Evolutionary conservation across 805 yeast genomes (phyloP), one percentile per base, ranked within the genome.

Genomic region (Barnettozyma sucrosica): DNA sequence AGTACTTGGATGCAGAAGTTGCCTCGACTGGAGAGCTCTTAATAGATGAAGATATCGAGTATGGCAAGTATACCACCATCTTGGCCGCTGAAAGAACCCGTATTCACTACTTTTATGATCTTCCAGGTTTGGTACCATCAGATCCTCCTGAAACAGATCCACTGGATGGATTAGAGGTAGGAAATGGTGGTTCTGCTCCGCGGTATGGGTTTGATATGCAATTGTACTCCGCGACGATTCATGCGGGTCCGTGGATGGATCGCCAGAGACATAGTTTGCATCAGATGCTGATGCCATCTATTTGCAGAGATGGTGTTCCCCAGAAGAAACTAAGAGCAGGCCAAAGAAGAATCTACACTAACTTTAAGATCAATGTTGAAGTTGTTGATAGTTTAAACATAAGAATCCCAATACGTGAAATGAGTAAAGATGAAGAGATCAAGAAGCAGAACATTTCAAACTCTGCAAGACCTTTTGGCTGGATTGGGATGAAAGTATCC

Each of bases 231-330:
- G 80, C 89, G 0, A 81, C 86, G 0, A 66, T 89, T 1, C 83
- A 83, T 55, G 90, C 88, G 60, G 99, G 99, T 0, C 96, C 99
- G 0, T 92, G 97, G 97, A 86, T 97, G 0, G 95, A 93, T 50
- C 79, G 92, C 33, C 95, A 93, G 63, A 64, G 96, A 16, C 72
- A 71, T 2, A 76, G 81, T 2, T 57, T 90, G 9, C 89, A 83
- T 48, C 66, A 70, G 14, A 67, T 82, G 66, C 67, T 93, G 21
- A 79, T 84, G 47, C 99, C 99, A 0, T 62, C 75, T 0, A 61
- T 80, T 5, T 77, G 84, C 23, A 66, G 82, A 41, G 87, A 89
- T 56, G 66, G 80, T 3, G 55, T 57, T 10, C 75, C 80, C 0
- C 61, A 62, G 5, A 67, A 69, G 4, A 64, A 65, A 3, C 64